Evolutionary conservation across 129 eudicot species (phyloP), one percentile per base, ranked within the genome.

Genomic region (Flaveria trinervia): DNA sequence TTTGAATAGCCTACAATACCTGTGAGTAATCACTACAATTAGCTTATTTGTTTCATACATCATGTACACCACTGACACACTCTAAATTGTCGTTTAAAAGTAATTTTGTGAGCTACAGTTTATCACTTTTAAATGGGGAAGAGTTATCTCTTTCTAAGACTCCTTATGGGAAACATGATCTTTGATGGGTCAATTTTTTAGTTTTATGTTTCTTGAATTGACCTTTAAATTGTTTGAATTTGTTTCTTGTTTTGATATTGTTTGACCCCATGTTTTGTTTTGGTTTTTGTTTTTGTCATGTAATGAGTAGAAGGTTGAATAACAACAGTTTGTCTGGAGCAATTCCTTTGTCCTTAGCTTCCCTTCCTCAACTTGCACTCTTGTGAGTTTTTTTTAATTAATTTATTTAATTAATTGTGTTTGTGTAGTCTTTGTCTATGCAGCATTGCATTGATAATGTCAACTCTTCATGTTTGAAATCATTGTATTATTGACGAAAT

Each of bases 261-360:
- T 80, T 73, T 80, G 83, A 80, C 83, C 83, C 23, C 25, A 57
- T 80, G 69, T 36, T 36, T 36, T 36, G 41, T 36, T 36, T 36
- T 36, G 5, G 41, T 80, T 71, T 48, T 61, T 73, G 55, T 44
- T 67, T 83, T 78, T 88, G 83, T 82, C 84, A 82, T 88, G 86
- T 84, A 65, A 86, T 78, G 80, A 75, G 82, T 83, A 91, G 99
- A 86, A 91, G 99, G 84, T 84, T 94, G 88, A 94, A 94, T 89
- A 91, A 94, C 83, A 94, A 94, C 83, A 94, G 83, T 88, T 84
- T 94, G 83, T 85, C 86, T 87, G 99, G 97, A 71, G 77, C 97
- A 71, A 88, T 91, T 72, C 97, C 99, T 77, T 78, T 79, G 83
- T 84, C 96, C 57, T 51, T 94, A 72, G 90, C 90, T 86, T 85